These are phyloP conservation scores for Cordyceps javanica DNA, from an alignment of 2,329 filamentous ascomycete species.

Conservation along the genomic window DNA sequence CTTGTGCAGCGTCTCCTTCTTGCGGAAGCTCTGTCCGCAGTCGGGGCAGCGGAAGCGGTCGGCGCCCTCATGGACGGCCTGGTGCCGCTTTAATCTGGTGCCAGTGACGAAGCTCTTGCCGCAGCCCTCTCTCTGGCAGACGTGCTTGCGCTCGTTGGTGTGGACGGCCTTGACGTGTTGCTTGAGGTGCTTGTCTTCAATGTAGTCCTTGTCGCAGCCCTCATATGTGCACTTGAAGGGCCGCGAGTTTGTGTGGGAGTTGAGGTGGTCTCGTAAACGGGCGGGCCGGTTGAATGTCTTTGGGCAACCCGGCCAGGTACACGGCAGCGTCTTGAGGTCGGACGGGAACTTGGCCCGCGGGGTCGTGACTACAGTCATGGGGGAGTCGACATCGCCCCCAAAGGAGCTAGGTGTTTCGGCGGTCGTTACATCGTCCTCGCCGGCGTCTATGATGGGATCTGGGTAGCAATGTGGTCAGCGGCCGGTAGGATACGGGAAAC, in stretches of 20 bases:
- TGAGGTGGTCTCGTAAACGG: constrained; percentile 70
- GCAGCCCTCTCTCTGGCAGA: constrained; percentile 67
- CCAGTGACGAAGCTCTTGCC: constrained; percentile 76
- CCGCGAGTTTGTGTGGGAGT: constrained; percentile 80
- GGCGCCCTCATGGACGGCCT: constrained; percentile 66
- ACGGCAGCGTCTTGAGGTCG: constrained; percentile 70
- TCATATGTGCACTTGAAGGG: constrained; percentile 66
- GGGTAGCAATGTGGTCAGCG: constrained; percentile 13
- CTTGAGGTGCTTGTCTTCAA: constrained; percentile 78
- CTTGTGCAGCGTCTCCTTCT: constrained; percentile 76
- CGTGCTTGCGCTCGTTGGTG: constrained; percentile 60
- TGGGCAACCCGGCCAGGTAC: constrained; percentile 65
- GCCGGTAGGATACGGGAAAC: neutral
- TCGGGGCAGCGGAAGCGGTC: constrained; percentile 70
- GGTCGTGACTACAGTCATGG: constrained; percentile 29
- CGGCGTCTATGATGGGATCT: constrained; percentile 24
- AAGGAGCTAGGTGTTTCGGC: constrained; percentile 28
- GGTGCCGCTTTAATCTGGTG: constrained; percentile 69
- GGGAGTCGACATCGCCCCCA: constrained; percentile 24
- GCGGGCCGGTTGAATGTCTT: constrained; percentile 87
- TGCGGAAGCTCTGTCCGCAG: constrained; percentile 76
- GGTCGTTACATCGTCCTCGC: constrained; percentile 27
- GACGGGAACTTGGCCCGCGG: constrained; percentile 55
- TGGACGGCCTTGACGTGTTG: constrained; percentile 82
- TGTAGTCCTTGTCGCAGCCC: constrained; percentile 76